These are phyloP conservation scores for Pseudopithomyces chartarum DNA, from an alignment of 2,329 filamentous ascomycete species.

Conservation along the genomic window DNA sequence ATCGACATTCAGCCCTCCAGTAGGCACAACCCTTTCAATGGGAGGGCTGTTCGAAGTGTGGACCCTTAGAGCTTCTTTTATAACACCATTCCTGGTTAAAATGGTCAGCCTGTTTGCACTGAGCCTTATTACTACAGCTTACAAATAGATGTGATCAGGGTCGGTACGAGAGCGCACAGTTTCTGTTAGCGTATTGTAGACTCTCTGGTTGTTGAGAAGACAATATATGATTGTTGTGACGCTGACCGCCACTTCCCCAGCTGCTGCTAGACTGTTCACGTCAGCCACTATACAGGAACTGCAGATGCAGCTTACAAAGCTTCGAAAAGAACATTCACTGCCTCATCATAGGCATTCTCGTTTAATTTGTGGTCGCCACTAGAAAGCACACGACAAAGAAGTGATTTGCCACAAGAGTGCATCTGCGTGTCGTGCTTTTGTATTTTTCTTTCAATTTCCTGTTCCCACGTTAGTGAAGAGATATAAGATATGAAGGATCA, in stretches of 20 bases:
- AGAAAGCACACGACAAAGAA: neutral
- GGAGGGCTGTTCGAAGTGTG: neutral
- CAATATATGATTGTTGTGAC: neutral
- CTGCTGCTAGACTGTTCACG: neutral
- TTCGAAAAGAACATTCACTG: neutral
- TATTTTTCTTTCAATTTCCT: neutral
- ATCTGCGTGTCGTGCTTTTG: neutral
- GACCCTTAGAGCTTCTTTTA: neutral
- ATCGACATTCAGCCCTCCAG: neutral
- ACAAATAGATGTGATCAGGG: neutral
- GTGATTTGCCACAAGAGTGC: neutral
- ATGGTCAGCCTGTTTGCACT: neutral
- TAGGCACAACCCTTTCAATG: neutral
- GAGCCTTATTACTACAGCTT: neutral
- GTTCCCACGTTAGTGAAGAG: neutral
- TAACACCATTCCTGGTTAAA: neutral
- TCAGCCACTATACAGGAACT: neutral
- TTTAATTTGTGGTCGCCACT: neutral
- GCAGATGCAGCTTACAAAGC: neutral
- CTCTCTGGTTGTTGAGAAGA: neutral
- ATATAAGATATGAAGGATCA: neutral
- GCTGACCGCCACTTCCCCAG: neutral
- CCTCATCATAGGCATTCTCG: neutral
- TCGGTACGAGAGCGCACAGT: neutral
- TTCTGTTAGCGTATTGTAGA: neutral